Evolutionary conservation across 129 eudicot species (phyloP).

Genomic region (Flaveria ramosissima): DNA sequence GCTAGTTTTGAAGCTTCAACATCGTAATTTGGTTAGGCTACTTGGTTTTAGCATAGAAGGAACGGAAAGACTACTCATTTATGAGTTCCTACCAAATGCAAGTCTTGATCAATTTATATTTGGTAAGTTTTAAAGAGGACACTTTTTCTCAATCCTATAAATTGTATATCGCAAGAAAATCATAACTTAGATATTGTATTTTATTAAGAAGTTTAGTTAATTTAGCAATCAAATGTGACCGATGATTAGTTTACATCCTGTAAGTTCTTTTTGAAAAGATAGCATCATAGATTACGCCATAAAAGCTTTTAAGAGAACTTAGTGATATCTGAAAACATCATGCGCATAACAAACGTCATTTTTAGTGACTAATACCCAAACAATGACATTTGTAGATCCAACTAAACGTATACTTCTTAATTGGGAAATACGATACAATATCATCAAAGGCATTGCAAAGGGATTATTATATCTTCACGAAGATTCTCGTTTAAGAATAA

Average conservation of each 20-base stretch:
- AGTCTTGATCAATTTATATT: neutral
- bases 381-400: neutral
- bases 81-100: slow-evolving; percentile 14
- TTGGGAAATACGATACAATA: slow-evolving; percentile 4
- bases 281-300: neutral
- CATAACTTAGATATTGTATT: neutral
- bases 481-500: neutral
- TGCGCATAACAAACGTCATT: no score
- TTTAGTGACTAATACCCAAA: neutral
- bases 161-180: neutral
- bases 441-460: neutral
- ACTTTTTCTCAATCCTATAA: neutral
- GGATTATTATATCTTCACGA: slow-evolving; percentile 7
- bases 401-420: neutral
- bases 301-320: neutral
- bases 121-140: neutral
- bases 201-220: neutral
- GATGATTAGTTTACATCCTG: neutral
- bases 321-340: neutral
- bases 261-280: neutral
- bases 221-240: neutral
- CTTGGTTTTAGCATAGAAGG: slow-evolving; percentile 8
- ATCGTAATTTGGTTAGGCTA: slow-evolving; percentile 14
- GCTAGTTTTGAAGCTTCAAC: slow-evolving; percentile 17
- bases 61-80: neutral